phyloP scores from a whole-genome alignment of 495 filamentous ascomycete species.

The Lasiosphaeriaceae sp. region DNA sequence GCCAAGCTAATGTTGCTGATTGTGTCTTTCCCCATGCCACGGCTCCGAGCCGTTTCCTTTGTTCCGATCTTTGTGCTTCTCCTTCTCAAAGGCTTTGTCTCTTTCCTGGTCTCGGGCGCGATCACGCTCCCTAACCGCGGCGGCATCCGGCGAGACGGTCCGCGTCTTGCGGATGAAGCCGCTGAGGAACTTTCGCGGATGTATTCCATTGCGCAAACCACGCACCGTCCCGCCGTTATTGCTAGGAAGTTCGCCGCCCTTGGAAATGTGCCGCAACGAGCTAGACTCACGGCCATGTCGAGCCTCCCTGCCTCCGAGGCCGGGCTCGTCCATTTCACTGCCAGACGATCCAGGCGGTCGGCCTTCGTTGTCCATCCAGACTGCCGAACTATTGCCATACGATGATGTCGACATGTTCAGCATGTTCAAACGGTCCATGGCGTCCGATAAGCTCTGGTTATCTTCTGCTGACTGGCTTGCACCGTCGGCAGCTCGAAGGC shows the following conservation, averaged over 20 bases:
- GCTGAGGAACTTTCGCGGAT: constrained; percentile 44
- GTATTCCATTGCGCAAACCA: constrained; percentile 32
- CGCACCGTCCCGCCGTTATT: constrained; percentile 34
- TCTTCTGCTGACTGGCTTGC: constrained; percentile 59
- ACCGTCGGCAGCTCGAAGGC: constrained; percentile 49
- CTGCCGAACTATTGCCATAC: constrained; percentile 25
- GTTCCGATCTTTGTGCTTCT: constrained; percentile 11
- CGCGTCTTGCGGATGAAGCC: constrained; percentile 43
- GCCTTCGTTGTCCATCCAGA: constrained; percentile 33
- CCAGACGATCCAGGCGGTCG: constrained; percentile 44
- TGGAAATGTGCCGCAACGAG: constrained; percentile 37
- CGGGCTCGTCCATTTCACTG: constrained; percentile 44
- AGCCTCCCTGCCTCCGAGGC: constrained; percentile 23
- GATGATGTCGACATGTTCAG: constrained; percentile 33
- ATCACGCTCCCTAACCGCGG: constrained; percentile 3
- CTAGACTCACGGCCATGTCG: constrained; percentile 39
- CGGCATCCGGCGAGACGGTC: constrained; percentile 25
- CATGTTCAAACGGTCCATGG: constrained; percentile 64
- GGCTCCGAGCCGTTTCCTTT: too few species aligned
- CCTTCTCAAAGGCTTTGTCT: constrained; percentile 30
- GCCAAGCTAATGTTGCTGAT: too few species aligned
- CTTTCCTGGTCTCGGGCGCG: constrained; percentile 21
- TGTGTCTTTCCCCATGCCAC: too few species aligned
- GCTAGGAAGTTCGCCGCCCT: constrained; percentile 30
- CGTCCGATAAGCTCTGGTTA: constrained; percentile 66